Base-by-base conservation (phyloP, 306 rosid species). In the Vicia villosa region DNA sequence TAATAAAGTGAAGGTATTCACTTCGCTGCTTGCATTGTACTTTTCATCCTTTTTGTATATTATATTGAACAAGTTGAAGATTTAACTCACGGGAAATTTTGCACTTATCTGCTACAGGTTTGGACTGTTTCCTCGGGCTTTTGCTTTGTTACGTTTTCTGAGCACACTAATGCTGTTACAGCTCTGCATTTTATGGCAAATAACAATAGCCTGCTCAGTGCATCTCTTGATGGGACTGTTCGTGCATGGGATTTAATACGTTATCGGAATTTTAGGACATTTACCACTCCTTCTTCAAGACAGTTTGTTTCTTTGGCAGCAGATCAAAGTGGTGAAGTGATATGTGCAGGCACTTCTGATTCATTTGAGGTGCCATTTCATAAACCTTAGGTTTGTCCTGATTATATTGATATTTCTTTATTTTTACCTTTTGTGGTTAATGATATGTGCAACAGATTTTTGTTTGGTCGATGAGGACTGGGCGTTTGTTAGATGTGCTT, bases 161-260 rank as follows among this genome's bases (percentile, higher is more conserved):
- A 88, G 89, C 97, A 91, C 64, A 79, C 89, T 13, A 87, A 87
- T 86, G 89, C 99, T 26, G 86, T 90, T 65, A 94, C 96, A 13
- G 97, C 99, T 61, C 90, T 94, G 58, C 97, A 90, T 72, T 94
- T 94, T 71, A 74, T 86, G 92, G 92, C 89, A 57, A 91, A 67
- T 74, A 94, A 75, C 76, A 81, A 88, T 52, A 76, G 88, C 38
- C 90, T 94, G 63, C 83, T 91, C 57, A 88, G 99, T 87, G 99
- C 96, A 47, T 94, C 99, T 63, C 87, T 91, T 70, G 99, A 94
- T 51, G 99, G 99, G 60, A 91, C 99, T 43, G 91, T 94, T 63
- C 92, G 92, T 14, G 99, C 99, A 1, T 94, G 99, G 99, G 97
- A 94, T 83, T 75, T 91, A 72, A 50, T 86, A 77, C 92, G 96